A percentile compares a stretch with the other conserved stretches of the same genome.
phyloP scores from a whole-genome alignment of 1,139 yeast species.

The Protomyces gravidus region DNA sequence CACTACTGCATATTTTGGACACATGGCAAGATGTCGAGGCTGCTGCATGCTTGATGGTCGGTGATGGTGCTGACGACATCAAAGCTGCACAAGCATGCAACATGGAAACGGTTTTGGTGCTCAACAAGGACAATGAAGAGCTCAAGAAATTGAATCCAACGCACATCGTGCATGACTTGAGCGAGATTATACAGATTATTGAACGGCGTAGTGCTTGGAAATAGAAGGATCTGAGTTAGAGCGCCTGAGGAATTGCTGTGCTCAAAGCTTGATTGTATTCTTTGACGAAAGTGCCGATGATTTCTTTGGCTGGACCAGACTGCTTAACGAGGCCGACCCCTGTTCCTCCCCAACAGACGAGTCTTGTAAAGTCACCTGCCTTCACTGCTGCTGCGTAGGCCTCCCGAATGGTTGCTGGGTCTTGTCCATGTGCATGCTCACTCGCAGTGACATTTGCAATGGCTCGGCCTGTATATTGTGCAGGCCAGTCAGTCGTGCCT shows the following conservation, averaged over 20 bases:
- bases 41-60: constrained; percentile 56
- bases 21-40: constrained; percentile 46
- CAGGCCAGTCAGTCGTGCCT: constrained; percentile 33
- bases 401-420: constrained; percentile 3
- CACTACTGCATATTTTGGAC: constrained; percentile 52
- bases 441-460: constrained; percentile 28
- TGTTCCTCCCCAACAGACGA: constrained; percentile 32
- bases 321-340: constrained; percentile 32
- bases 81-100: constrained; percentile 58
- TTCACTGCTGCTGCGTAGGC: constrained; percentile 25
- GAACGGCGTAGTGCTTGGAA: not conserved
- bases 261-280: constrained; percentile 22
- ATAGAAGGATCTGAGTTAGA: not conserved
- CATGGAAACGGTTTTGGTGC: constrained; percentile 50
- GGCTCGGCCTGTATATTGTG: constrained; percentile 31
- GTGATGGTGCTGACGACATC: constrained; percentile 65
- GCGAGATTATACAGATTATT: constrained; percentile 14
- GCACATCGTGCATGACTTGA: constrained; percentile 14
- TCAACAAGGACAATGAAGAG: constrained; percentile 12
- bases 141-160: constrained; percentile 4
- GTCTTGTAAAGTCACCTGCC: constrained; percentile 27
- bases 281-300: constrained; percentile 21
- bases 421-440: constrained; percentile 24
- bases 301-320: constrained; percentile 28
- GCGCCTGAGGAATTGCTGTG: not conserved